Conservation (phyloP, 352 stramenopile genomes). For the Ophiocytium majus region DNA sequence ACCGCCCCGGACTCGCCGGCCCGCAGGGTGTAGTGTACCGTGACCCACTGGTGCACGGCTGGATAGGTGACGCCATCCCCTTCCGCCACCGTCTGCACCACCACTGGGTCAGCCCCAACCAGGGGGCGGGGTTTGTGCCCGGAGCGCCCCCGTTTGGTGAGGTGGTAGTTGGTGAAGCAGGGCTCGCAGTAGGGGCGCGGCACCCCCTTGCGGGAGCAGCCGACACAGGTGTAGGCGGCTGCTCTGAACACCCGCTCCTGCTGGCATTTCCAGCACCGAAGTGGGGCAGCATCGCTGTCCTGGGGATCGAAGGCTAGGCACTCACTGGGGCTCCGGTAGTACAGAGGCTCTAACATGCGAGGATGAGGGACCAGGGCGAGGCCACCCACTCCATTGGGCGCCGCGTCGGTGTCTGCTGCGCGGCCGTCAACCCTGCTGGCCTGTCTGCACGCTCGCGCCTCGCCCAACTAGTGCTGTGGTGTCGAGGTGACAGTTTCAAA, state of each 20-base stretch:
- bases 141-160: conserved; percentile 34
- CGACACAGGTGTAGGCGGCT: conserved; percentile 39
- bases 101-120: conserved; percentile 47
- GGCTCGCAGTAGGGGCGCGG: conserved; percentile 36
- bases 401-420: no score
- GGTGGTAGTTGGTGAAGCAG: conserved; percentile 50
- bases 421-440: no score
- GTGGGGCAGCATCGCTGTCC: background rate
- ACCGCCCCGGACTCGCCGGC: conserved; percentile 38
- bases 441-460: no score
- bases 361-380: no score
- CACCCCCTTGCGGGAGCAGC: conserved; percentile 29
- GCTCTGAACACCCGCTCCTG: conserved; percentile 16
- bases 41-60: conserved; percentile 56
- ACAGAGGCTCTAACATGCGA: conserved; percentile 47
- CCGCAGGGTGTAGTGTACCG: conserved; percentile 56
- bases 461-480: no score
- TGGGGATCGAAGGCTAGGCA: conserved; percentile 44
- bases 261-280: conserved; percentile 43
- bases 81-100: conserved; percentile 52
- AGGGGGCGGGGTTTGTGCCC: conserved; percentile 55
- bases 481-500: no score
- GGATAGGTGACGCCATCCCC: conserved; percentile 50
- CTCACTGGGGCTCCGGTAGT: conserved; percentile 33
- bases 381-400: no score